These are phyloP conservation scores for Pseudogymnoascus sp. DNA, from an alignment of 2,329 filamentous ascomycete genomes.

Conservation along the genomic window DNA sequence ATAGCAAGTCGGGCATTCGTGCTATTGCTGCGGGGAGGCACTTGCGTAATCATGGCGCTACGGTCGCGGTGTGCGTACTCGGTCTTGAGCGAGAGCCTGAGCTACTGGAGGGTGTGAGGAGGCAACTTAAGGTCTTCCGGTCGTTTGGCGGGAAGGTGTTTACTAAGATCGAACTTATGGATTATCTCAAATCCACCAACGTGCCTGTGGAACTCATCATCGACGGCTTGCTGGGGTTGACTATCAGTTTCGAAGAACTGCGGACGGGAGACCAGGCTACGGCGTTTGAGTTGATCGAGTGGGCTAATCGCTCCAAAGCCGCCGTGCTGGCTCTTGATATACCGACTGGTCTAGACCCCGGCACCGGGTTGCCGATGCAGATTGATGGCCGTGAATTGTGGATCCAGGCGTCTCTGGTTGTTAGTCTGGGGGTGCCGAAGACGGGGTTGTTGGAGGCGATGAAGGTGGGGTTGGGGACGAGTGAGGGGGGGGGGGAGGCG, in stretches of 20 bases:
- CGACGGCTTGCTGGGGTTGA: slow-evolving; percentile 80
- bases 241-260: slow-evolving; percentile 82
- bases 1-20: slow-evolving; percentile 80
- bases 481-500: slow-evolving; percentile 25
- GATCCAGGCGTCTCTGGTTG: slow-evolving; percentile 72
- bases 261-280: slow-evolving; percentile 73
- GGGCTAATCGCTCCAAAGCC: slow-evolving; percentile 82
- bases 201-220: slow-evolving; percentile 72
- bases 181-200: slow-evolving; percentile 49
- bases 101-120: slow-evolving; percentile 68
- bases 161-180: slow-evolving; percentile 53
- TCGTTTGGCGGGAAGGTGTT: slow-evolving; percentile 71
- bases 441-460: slow-evolving; percentile 74
- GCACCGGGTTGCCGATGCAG: slow-evolving; percentile 57
- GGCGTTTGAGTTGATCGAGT: slow-evolving; percentile 84
- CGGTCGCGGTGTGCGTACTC: slow-evolving; percentile 75
- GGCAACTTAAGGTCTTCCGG: slow-evolving; percentile 76
- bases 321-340: slow-evolving; percentile 83
- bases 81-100: slow-evolving; percentile 77
- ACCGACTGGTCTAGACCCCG: slow-evolving; percentile 79
- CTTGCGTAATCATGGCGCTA: slow-evolving; percentile 72
- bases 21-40: slow-evolving; percentile 82
- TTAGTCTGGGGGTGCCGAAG: slow-evolving; percentile 81
- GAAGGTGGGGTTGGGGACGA: slow-evolving; percentile 22
- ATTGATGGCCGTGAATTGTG: slow-evolving; percentile 72